Evolutionary conservation across 495 filamentous ascomycete genomes (phyloP).

Genomic region (Clohesyomyces aquaticus): DNA sequence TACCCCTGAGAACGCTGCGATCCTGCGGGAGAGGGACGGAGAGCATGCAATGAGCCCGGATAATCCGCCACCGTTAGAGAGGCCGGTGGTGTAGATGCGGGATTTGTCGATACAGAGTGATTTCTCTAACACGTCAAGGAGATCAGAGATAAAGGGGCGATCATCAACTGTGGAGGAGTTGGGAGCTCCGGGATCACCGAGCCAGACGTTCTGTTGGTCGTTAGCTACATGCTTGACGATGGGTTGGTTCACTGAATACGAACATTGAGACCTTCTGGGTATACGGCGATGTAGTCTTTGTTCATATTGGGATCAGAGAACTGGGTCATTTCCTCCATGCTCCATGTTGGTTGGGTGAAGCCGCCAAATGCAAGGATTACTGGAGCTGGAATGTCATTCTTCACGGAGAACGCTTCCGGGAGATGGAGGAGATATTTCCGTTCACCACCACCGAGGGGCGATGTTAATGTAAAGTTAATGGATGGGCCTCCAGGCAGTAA

Average conservation of each 20-base stretch:
- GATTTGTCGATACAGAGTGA: constrained; percentile 15
- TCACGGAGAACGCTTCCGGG: background rate
- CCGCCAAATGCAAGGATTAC: constrained; percentile 17
- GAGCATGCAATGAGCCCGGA: constrained; percentile 19
- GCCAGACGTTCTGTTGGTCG: constrained; percentile 13
- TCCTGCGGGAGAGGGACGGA: background rate
- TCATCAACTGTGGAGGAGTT: constrained; percentile 9
- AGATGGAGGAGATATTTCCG: background rate
- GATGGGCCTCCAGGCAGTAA: background rate
- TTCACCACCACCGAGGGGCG: background rate
- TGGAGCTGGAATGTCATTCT: constrained; percentile 2
- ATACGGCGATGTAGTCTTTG: constrained; percentile 8
- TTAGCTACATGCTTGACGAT: background rate
- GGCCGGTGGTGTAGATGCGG: constrained; percentile 20
- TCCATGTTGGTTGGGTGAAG: background rate
- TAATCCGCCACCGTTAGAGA: constrained; percentile 23
- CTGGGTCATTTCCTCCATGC: constrained; percentile 4
- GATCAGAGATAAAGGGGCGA: constrained; percentile 8
- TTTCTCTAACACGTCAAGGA: constrained; percentile 6
- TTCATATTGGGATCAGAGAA: constrained; percentile 16
- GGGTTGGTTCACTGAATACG: background rate
- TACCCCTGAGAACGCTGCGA: constrained; percentile 16
- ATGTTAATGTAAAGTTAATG: background rate
- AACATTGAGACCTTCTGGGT: constrained; percentile 14
- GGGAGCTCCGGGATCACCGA: constrained; percentile 16